phyloP scores from a whole-genome alignment of 495 filamentous ascomycete species.

The Lentithecium fluviatile region DNA sequence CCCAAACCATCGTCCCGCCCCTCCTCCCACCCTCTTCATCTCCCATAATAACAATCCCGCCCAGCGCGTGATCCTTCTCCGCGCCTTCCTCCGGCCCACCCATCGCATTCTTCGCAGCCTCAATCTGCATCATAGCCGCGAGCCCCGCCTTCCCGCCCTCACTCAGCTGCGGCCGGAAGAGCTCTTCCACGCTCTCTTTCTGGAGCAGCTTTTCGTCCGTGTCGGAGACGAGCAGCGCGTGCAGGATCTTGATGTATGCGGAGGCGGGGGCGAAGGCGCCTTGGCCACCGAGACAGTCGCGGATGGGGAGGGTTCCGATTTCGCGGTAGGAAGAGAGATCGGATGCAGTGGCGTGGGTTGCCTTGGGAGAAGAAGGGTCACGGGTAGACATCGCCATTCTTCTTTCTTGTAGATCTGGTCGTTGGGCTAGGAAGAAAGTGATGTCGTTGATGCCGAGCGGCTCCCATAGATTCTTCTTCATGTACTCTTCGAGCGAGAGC shows the following conservation, averaged over 20 bases:
- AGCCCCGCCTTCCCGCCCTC: background rate
- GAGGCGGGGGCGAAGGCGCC: slow-evolving; percentile 51
- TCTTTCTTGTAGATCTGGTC: slow-evolving; percentile 39
- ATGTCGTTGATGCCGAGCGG: slow-evolving; percentile 48
- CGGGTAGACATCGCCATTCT: slow-evolving; percentile 33
- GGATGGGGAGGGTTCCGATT: background rate
- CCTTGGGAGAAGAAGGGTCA: slow-evolving; percentile 34
- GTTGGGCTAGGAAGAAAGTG: slow-evolving; percentile 45
- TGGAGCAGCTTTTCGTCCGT: slow-evolving; percentile 42
- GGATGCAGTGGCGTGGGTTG: background rate
- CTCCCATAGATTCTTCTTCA: slow-evolving; percentile 49
- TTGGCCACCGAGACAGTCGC: slow-evolving; percentile 53
- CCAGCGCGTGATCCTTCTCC: slow-evolving; percentile 39
- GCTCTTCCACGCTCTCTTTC: slow-evolving; percentile 47
- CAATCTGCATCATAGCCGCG: background rate
- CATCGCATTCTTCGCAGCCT: slow-evolving; percentile 14
- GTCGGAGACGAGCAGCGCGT: slow-evolving; percentile 49
- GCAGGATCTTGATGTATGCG: slow-evolving; percentile 54
- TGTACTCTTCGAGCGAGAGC: slow-evolving; percentile 45
- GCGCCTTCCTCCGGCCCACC: slow-evolving; percentile 13
- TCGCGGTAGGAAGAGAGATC: background rate
- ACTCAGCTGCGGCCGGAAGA: slow-evolving; percentile 48
- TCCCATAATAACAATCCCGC: slow-evolving; percentile 39
- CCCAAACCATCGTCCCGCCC: slow-evolving; percentile 40
- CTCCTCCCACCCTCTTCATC: slow-evolving; percentile 35